Evolutionary conservation across 1,139 yeast genomes (phyloP), one percentile per base, ranked within the genome.

Genomic region (Nakaseomyces nivariensis): DNA sequence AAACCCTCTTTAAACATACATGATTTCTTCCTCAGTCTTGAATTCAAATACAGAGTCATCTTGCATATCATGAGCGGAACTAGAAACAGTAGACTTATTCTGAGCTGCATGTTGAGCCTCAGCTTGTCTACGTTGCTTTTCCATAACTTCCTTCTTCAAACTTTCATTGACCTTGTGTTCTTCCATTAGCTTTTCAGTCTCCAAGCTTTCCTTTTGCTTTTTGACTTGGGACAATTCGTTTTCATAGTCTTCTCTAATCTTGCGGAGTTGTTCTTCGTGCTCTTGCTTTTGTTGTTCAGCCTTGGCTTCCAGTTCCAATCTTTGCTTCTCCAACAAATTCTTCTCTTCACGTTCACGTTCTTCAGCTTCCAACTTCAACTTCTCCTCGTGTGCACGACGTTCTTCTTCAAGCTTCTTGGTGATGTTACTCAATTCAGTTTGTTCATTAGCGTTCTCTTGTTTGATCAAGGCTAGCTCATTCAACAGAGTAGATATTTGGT

Each of bases 401-500:
- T 60, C 63, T 22, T 57, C 54, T 37, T 62, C 64, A 37, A 63
- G 52, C 41, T 59, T 58, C 48, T 61, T 60, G 3, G 64, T 58
- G 17, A 64, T 53, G 10, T 54, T 58, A 4, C 59, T 46, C n/a
- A 63, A 49, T 46, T 58, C 58, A 31, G 58, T 51, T 34, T 57
- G 57, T 49, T 63, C 67, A 41, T 61, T 59, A 11, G 62, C 53
- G 32, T 56, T 57, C 46, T 62, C 66, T 44, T 62, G 65, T 48
- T 61, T 62, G 32, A 64, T 52, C 6, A 57, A 13, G 2, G 66
- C 51, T 45, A 64, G 44, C 27, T 59, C 52, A 32, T 52, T 49
- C 37, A 62, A 50, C 36, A 54, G 50, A 3, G 45, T 45, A 3
- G 60, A 52, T 32, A 63, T 60, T 24, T 58, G 49, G 7, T 52